Percentiles rank a stretch among this genome's conserved stretches.
These are phyloP conservation scores for Adansonia madagascariensis DNA, from an alignment of 441 rosid genomes.

Conservation along the genomic window DNA sequence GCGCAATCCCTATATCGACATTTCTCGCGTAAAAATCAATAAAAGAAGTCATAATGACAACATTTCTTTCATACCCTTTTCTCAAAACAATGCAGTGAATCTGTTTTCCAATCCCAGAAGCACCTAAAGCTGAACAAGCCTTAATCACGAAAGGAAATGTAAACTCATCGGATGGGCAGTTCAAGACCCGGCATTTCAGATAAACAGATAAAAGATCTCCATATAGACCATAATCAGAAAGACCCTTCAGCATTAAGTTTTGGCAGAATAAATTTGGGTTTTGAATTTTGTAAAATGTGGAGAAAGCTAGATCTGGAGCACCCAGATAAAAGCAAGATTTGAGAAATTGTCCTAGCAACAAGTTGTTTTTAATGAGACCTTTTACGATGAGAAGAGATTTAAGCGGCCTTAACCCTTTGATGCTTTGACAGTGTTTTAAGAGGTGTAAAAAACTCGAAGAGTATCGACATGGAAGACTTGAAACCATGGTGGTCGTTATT, in stretches of 20 bases:
- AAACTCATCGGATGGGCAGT: conserved; percentile 41
- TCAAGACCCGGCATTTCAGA: conserved; percentile 32
- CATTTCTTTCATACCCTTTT: conserved; percentile 44
- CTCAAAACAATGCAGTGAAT: conserved; percentile 51
- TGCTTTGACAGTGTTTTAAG: conserved; percentile 34
- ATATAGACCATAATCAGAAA: conserved; percentile 38
- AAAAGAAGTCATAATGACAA: conserved; percentile 44
- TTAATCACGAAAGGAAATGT: conserved; percentile 55
- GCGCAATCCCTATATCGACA: conserved; percentile 37
- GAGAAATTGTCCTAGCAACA: conserved; percentile 35
- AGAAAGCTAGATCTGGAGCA: conserved; percentile 38
- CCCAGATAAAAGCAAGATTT: conserved; percentile 45
- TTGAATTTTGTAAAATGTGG: conserved; percentile 31
- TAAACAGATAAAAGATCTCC: conserved; percentile 43
- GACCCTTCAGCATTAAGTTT: conserved; percentile 45
- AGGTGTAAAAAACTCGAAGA: conserved; percentile 19
- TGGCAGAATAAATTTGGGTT: conserved; percentile 33
- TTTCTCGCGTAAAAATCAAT: conserved; percentile 44
- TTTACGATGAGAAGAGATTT: conserved; percentile 37
- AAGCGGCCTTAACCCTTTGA: conserved; percentile 37
- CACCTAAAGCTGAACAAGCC: conserved; percentile 46
- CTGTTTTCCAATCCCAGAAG: conserved; percentile 38
- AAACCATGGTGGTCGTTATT: conserved; percentile 12
- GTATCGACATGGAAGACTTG: conserved; percentile 22
- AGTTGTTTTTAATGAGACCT: conserved; percentile 31